Evolutionary conservation across 495 filamentous ascomycete species (phyloP), one percentile per base, ranked within the genome.

Genomic region (Immersiella caudata): DNA sequence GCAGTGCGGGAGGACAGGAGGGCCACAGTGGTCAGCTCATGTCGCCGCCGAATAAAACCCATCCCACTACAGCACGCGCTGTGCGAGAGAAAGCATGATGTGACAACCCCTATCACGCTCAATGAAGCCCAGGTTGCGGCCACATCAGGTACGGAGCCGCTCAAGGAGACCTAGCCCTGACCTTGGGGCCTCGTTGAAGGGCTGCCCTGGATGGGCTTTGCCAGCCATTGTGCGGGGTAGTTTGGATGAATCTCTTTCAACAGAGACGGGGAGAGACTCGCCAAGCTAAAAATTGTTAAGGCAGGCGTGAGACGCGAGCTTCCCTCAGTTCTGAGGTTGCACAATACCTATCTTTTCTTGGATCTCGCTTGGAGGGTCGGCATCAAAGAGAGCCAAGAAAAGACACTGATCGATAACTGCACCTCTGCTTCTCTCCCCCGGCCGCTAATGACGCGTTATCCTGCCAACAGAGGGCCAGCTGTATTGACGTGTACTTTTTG

Each of bases 51-150:
- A 46, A 46, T 33, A 46, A 14, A 46, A 46, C 20, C 25, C 14
- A 2, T 24, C 18, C 4, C 49, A 22, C 21, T 18, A 14, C 49
- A 52, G 21, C 52, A 55, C 52, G 52, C 52, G 52, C 52, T 55
- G 52, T 14, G 49, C 29, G 12, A 9, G 52, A 26, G 52, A 26
- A 22, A 14, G 52, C 52, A 55, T 55, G 52, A 55, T 55, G 52
- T 55, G 52, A 55, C 52, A 55, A 26, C 52, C 52, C 52, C 52
- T 55, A 55, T 55, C 52, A 55, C 52, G 21, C 52, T 26, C 52
- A 22, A 22, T 26, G 16, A n/a, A 26, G 52, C 52, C 52, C 52
- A 22, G 52, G 22, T 55, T n/a, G 52, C 9, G 52, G 52, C 52
- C 52, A 55, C 22, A 11, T 55, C 52, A 55, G 52, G 52, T 55